A percentile compares a stretch with the other conserved stretches of the same genome.
Evolutionary conservation across 2,329 filamentous ascomycete species (phyloP).

Genomic region (Juglanconis oblonga): DNA sequence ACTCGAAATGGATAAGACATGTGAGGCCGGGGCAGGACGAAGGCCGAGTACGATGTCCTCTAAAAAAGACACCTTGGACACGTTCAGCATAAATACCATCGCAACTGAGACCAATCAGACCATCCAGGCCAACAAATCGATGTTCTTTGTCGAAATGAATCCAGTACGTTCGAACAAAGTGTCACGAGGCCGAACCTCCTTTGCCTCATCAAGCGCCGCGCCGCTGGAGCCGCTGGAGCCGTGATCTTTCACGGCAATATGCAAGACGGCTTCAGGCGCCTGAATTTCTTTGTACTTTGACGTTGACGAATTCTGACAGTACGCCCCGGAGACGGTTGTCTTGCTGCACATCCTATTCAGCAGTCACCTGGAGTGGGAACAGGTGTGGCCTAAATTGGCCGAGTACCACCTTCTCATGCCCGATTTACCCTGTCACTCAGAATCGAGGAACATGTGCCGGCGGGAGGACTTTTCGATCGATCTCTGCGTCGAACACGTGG

Average conservation of each 20-base stretch:
- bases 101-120: conserved; percentile 6
- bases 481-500: conserved; percentile 30
- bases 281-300: not conserved
- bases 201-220: not conserved
- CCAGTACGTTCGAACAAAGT: not conserved
- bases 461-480: conserved; percentile 28
- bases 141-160: conserved; percentile 17
- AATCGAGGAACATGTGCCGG: conserved; percentile 27
- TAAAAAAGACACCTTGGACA: not conserved
- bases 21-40: too few relatives aligned
- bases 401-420: conserved; percentile 38
- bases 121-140: conserved; percentile 1
- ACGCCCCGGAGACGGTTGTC: conserved; percentile 34
- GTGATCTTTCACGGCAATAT: too few relatives aligned
- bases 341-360: conserved; percentile 50
- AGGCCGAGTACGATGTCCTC: too few relatives aligned
- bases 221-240: too few relatives aligned
- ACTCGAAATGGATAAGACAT: too few relatives aligned
- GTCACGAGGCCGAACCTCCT: not conserved
- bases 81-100: conserved; percentile 4
- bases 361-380: conserved; percentile 40
- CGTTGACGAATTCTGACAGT: not conserved
- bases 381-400: conserved; percentile 32
- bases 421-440: conserved; percentile 38
- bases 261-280: too few relatives aligned